Conservation (phyloP, 495 filamentous ascomycete genomes). For the Aspergillus ellipticus region DNA sequence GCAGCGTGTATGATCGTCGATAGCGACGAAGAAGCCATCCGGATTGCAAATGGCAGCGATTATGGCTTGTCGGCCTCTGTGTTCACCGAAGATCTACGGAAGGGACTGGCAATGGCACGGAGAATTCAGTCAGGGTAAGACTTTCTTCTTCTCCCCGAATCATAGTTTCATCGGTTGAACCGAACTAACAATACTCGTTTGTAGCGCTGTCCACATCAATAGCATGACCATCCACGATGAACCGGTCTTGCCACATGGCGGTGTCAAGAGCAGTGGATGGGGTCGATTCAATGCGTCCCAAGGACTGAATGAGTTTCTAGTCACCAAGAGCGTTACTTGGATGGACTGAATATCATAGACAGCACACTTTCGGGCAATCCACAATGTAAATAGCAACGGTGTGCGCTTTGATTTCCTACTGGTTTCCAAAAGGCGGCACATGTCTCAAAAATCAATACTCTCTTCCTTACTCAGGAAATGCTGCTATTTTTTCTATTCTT, state of each 20-base stretch:
- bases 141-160: not conserved
- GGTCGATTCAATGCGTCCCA: conserved; percentile 58
- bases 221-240: conserved; percentile 86
- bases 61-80: conserved; percentile 47
- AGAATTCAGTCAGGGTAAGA: conserved; percentile 45
- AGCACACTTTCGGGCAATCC: not conserved
- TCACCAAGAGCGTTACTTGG: conserved; percentile 80
- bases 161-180: not conserved
- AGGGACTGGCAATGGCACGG: conserved; percentile 40
- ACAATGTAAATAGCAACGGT: no score
- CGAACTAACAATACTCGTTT: not conserved
- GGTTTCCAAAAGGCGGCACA: no score
- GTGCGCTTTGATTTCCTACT: no score
- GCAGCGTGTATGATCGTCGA: conserved; percentile 49
- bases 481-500: no score
- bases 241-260: conserved; percentile 72
- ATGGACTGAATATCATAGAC: conserved; percentile 41
- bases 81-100: conserved; percentile 44
- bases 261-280: conserved; percentile 79
- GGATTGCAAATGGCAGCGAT: conserved; percentile 43
- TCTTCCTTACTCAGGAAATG: no score
- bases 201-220: conserved; percentile 78
- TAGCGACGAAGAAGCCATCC: conserved; percentile 44
- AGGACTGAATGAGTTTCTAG: conserved; percentile 70
- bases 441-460: no score